Conservation (phyloP, 257 asterid species). For the Jacaranda copaia region DNA sequence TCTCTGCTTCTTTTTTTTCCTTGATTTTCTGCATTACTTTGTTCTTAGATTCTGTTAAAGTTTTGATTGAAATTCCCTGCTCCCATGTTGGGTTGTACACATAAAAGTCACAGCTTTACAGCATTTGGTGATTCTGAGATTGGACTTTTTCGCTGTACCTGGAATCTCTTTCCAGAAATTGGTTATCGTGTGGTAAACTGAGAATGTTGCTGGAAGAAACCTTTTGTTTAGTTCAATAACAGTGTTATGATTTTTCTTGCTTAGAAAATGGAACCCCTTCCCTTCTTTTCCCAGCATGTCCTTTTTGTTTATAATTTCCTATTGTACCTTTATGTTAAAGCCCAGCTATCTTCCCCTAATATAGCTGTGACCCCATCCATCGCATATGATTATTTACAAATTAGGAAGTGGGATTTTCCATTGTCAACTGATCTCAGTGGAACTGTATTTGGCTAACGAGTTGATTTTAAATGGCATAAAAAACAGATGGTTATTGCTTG, state of each 20-base stretch:
- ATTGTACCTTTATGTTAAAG: no score
- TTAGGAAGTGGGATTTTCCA: slow-evolving; percentile 11
- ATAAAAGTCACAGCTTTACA: slow-evolving; percentile 36
- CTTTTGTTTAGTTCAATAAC: not conserved
- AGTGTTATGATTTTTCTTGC: not conserved
- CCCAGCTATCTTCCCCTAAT: no score
- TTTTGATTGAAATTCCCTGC: not conserved
- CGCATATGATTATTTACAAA: no score
- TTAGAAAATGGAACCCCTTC: not conserved
- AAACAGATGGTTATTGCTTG: slow-evolving; percentile 4
- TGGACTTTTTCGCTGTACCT: not conserved
- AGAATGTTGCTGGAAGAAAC: slow-evolving; percentile 6
- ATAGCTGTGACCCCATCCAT: no score
- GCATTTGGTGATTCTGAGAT: not conserved
- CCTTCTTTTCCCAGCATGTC: not conserved
- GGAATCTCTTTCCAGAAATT: not conserved
- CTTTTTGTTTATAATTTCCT: not conserved
- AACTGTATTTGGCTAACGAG: not conserved
- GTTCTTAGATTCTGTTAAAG: not conserved
- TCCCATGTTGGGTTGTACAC: slow-evolving; percentile 8
- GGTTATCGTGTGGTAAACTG: not conserved
- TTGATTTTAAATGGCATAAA: not conserved
- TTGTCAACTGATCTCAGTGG: not conserved
- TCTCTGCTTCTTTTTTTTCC: not conserved
- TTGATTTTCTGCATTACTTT: not conserved